phyloP scores from a whole-genome alignment of 2,329 filamentous ascomycete species.

The Huntiella savannae region DNA sequence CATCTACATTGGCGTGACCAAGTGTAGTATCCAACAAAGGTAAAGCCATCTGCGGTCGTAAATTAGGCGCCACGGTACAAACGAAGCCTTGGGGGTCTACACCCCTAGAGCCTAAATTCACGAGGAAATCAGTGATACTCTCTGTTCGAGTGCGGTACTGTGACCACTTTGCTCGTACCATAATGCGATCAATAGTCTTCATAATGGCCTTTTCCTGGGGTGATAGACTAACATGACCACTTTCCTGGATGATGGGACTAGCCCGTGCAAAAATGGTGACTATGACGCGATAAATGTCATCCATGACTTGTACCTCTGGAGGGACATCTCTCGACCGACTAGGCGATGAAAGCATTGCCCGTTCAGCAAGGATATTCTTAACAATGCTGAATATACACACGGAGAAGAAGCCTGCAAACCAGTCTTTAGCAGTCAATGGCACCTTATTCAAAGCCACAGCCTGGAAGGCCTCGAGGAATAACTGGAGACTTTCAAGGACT shows the following conservation, averaged over 20 bases:
- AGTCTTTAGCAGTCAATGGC: slow-evolving; percentile 24
- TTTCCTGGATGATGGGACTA: slow-evolving; percentile 27
- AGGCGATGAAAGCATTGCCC: slow-evolving; percentile 14
- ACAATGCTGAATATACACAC: slow-evolving; percentile 40
- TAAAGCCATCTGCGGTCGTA: not conserved
- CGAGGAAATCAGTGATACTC: slow-evolving; percentile 31
- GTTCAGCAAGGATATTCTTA: slow-evolving; percentile 26
- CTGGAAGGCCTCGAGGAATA: slow-evolving; percentile 36
- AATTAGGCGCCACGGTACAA: not conserved
- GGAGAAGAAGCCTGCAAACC: slow-evolving; percentile 33
- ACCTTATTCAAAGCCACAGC: slow-evolving; percentile 21
- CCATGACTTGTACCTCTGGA: slow-evolving; percentile 18
- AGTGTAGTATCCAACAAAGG: not conserved
- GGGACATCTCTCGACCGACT: no score
- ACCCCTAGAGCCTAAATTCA: slow-evolving; percentile 25
- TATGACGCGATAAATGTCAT: slow-evolving; percentile 31
- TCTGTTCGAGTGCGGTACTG: slow-evolving; percentile 21
- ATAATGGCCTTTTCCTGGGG: slow-evolving; percentile 27
- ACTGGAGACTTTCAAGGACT: slow-evolving; percentile 30
- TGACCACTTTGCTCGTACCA: slow-evolving; percentile 29
- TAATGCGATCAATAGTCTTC: slow-evolving; percentile 24
- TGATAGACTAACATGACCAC: slow-evolving; percentile 22
- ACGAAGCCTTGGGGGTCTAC: slow-evolving; percentile 18
- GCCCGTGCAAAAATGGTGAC: slow-evolving; percentile 29
- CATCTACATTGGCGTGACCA: slow-evolving; percentile 1